A percentile compares a stretch with the other conserved stretches of the same genome.
Evolutionary conservation across 164 flowering plant species (phyloP).

Genomic region (Paratinospora sagittata): DNA sequence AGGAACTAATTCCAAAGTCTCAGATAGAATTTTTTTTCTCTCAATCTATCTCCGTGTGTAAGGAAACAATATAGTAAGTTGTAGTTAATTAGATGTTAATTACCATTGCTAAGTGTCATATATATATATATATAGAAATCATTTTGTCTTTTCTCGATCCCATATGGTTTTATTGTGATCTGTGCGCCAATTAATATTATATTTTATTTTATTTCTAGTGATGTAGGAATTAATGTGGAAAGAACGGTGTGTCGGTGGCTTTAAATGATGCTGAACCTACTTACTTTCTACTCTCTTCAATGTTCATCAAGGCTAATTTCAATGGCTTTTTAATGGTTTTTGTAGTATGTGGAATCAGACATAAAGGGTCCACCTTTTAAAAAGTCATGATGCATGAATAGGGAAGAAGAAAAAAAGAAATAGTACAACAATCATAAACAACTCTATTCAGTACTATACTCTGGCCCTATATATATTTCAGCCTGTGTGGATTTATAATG

Average conservation of each 20-base stretch:
- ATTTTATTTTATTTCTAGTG: too few species aligned
- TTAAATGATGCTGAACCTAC: neutral
- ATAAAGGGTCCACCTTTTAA: too few species aligned
- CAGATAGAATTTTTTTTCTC: neutral
- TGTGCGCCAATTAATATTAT: too few species aligned
- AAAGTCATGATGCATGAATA: too few species aligned
- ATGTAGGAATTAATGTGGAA: neutral
- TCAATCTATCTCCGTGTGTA: too few species aligned
- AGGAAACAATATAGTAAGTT: neutral
- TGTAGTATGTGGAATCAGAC: neutral
- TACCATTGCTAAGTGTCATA: neutral
- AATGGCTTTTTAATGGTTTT: neutral
- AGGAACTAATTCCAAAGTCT: neutral
- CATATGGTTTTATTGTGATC: too few species aligned
- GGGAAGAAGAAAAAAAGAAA: too few species aligned
- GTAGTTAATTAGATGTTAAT: neutral
- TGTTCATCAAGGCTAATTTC: neutral
- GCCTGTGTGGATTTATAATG: too few species aligned
- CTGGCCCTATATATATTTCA: too few species aligned
- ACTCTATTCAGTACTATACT: too few species aligned
- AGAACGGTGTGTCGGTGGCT: conserved; percentile 1
- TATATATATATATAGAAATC: neutral
- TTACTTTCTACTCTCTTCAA: neutral
- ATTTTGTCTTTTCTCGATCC: neutral
- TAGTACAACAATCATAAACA: too few species aligned